phyloP scores from a whole-genome alignment of 1,284 basidiomycete genomes.

The Boletus smithii region DNA sequence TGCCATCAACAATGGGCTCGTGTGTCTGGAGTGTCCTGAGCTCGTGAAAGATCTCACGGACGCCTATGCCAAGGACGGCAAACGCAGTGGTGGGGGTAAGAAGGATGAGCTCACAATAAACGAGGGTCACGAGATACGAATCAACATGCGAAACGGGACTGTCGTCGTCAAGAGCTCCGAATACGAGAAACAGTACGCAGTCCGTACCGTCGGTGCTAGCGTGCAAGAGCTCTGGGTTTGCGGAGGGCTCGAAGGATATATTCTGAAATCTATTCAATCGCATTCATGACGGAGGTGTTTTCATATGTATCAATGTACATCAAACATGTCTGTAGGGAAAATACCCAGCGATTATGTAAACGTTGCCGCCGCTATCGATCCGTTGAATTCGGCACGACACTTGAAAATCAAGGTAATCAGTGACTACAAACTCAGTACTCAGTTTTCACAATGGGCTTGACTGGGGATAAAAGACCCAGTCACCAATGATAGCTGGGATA shows the following conservation, averaged over 20 bases:
- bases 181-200: conserved; percentile 57
- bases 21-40: conserved; percentile 90
- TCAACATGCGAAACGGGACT: conserved; percentile 69
- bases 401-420: no score
- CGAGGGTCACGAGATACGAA: conserved; percentile 60
- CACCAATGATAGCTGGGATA: not conserved
- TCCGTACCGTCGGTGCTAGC: conserved; percentile 80
- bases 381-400: no score
- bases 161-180: conserved; percentile 50
- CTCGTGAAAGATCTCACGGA: conserved; percentile 84
- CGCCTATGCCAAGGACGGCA: conserved; percentile 68
- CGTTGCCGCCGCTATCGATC: no score
- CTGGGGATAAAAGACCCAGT: no score
- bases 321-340: not conserved
- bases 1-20: conserved; percentile 97
- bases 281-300: conserved; percentile 16
- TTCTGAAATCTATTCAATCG: conserved; percentile 64
- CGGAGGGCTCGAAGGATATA: conserved; percentile 76
- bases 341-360: not conserved
- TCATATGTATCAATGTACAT: not conserved
- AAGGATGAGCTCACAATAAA: conserved; percentile 81
- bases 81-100: conserved; percentile 72
- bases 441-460: no score
- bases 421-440: no score
- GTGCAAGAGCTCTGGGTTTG: conserved; percentile 92